These are phyloP conservation scores for Thymus mandschuricus DNA, from an alignment of 257 asterid genomes.

Conservation along the genomic window DNA sequence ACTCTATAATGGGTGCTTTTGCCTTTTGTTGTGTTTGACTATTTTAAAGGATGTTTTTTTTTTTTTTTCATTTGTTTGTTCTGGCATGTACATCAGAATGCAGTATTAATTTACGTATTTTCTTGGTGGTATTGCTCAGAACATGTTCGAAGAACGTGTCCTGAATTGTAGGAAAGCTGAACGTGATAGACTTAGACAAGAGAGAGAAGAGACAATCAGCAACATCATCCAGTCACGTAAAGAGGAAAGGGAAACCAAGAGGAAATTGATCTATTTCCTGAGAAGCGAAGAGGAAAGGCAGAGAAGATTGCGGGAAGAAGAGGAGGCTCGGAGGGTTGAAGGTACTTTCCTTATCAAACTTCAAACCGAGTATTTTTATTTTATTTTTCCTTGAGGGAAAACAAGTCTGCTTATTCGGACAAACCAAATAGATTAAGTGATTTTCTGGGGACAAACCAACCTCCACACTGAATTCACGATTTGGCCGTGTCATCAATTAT, in stretches of 20 bases:
- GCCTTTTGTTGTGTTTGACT: background rate
- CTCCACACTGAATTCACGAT: background rate
- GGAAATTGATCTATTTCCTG: conserved; percentile 67
- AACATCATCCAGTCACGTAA: conserved; percentile 60
- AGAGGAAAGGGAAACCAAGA: conserved; percentile 68
- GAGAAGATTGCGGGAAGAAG: conserved; percentile 68
- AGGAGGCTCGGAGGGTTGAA: conserved; percentile 82
- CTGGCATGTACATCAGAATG: background rate
- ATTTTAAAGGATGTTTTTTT: background rate
- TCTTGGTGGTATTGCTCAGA: conserved; percentile 10
- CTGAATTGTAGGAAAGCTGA: conserved; percentile 29
- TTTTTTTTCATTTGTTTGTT: background rate
- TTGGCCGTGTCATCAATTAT: too few species aligned
- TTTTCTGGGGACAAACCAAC: background rate
- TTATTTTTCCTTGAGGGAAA: background rate
- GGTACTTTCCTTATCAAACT: conserved; percentile 46
- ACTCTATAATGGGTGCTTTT: background rate
- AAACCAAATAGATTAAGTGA: too few species aligned
- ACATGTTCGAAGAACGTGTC: conserved; percentile 26
- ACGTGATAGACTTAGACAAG: conserved; percentile 27
- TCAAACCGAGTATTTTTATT: background rate
- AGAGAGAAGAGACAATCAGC: conserved; percentile 33
- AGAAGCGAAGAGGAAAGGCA: conserved; percentile 74
- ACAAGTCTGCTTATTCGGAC: background rate
- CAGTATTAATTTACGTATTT: too few species aligned